A percentile compares a stretch with the other conserved stretches of the same genome.
phyloP scores from a whole-genome alignment of 1,284 basidiomycete species.

The Ceratorhiza oryzae-sativae region DNA sequence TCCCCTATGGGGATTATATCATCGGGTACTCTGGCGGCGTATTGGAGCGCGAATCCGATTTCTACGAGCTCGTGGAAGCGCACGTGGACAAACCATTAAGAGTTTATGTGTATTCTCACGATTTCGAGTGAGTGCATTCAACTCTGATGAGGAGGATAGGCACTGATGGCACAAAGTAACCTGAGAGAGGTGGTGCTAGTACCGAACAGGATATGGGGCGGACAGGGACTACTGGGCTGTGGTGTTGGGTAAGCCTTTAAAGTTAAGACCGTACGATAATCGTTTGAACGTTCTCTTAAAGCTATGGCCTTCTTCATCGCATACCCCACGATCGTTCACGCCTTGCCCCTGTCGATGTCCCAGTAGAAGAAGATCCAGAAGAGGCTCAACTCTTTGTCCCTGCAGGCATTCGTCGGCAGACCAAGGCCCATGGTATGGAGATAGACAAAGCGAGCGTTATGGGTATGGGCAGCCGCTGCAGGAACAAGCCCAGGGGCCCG shows the following conservation, averaged over 20 bases:
- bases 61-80: slow-evolving; percentile 96
- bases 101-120: slow-evolving; percentile 96
- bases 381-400: slow-evolving; percentile 67
- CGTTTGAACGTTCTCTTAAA: slow-evolving; percentile 36
- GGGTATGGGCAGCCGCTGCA: slow-evolving; percentile 23
- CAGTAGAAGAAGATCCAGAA: slow-evolving; percentile 27
- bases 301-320: slow-evolving; percentile 82
- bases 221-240: slow-evolving; percentile 91
- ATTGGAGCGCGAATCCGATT: slow-evolving; percentile 90
- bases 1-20: slow-evolving; percentile 89
- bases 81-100: slow-evolving; percentile 92
- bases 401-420: slow-evolving; percentile 57
- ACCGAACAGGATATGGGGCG: slow-evolving; percentile 95
- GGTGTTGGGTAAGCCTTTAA: slow-evolving; percentile 80
- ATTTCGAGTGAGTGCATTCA: slow-evolving; percentile 84
- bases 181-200: slow-evolving; percentile 90
- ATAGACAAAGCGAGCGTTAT: slow-evolving; percentile 42
- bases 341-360: slow-evolving; percentile 37
- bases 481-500: slow-evolving; percentile 17
- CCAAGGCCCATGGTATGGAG: slow-evolving; percentile 43
- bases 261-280: not conserved
- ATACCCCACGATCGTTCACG: slow-evolving; percentile 64
- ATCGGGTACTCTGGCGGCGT: slow-evolving; percentile 96
- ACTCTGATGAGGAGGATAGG: slow-evolving; percentile 45
- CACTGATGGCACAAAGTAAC: slow-evolving; percentile 61